Evolutionary conservation across 768 basidiomycete species (phyloP).

Genomic region (Clitopilus hobsonii): DNA sequence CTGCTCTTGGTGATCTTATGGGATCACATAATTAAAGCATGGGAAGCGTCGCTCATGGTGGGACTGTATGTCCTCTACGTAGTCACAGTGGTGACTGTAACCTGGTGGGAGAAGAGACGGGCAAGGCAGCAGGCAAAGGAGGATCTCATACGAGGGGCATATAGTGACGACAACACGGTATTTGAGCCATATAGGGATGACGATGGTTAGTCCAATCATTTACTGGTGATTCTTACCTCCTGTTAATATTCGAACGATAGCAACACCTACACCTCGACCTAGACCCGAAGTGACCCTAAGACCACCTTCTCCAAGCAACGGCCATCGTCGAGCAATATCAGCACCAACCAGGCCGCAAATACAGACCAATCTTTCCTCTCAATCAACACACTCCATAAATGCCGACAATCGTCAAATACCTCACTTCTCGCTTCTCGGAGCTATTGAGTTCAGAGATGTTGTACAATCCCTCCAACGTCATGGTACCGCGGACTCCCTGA

Average conservation of each 20-base stretch:
- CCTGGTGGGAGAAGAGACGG: constrained; percentile 67
- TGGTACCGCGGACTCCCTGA: constrained; percentile 53
- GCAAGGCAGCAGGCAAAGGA: constrained; percentile 45
- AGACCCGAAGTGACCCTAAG: not conserved
- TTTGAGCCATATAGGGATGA: constrained; percentile 59
- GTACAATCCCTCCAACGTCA: constrained; percentile 75
- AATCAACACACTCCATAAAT: constrained; percentile 33
- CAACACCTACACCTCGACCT: not conserved
- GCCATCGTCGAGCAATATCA: not conserved
- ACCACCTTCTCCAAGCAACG: not conserved
- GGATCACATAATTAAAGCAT: constrained; percentile 65
- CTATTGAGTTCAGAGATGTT: constrained; percentile 92
- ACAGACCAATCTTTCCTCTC: constrained; percentile 35
- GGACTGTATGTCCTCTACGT: constrained; percentile 78
- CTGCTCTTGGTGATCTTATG: constrained; percentile 72
- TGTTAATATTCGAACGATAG: not conserved
- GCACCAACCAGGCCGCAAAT: constrained; percentile 14
- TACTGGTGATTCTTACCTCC: not conserved
- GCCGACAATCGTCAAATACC: constrained; percentile 49
- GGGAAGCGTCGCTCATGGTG: constrained; percentile 74
- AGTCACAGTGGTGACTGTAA: constrained; percentile 63
- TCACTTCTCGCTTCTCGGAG: constrained; percentile 89
- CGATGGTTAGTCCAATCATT: constrained; percentile 31
- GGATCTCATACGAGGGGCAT: constrained; percentile 54
- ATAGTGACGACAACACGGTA: constrained; percentile 41